phyloP scores from a whole-genome alignment of 2,329 filamentous ascomycete genomes.

The Xylaria multiplex region DNA sequence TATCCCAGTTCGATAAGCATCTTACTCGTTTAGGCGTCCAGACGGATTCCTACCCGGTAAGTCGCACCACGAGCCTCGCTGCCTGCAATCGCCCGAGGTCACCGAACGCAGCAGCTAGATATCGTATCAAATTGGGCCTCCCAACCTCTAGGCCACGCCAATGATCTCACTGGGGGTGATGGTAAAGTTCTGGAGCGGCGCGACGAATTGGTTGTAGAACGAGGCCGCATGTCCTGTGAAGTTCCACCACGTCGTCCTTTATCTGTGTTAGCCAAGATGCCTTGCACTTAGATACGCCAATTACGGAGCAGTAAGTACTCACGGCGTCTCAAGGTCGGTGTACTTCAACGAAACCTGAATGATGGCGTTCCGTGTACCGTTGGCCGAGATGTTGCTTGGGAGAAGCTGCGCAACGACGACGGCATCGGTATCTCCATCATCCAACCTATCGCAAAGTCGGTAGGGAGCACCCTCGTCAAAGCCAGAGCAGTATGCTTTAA shows the following conservation, averaged over 20 bases:
- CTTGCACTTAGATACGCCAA: conserved; percentile 15
- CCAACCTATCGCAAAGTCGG: conserved; percentile 41
- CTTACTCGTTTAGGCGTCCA: conserved; percentile 34
- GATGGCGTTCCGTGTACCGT: conserved; percentile 37
- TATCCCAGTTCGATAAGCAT: conserved; percentile 17
- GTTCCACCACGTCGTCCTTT: conserved; percentile 49
- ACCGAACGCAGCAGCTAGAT: conserved; percentile 13
- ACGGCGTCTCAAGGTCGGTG: conserved; percentile 44
- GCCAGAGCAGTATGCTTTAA: conserved; percentile 49
- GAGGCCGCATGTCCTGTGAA: conserved; percentile 47
- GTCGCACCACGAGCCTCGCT: conserved; percentile 31
- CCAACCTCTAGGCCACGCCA: conserved; percentile 43
- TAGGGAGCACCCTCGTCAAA: conserved; percentile 45
- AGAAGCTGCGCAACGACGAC: conserved; percentile 48
- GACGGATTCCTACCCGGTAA: conserved; percentile 22
- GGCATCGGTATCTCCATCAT: conserved; percentile 40
- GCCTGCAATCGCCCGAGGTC: conserved; percentile 30
- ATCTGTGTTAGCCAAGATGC: conserved; percentile 31
- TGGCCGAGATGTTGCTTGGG: conserved; percentile 36
- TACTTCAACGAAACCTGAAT: conserved; percentile 49
- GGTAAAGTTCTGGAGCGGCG: conserved; percentile 45
- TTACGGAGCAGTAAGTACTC: conserved; percentile 37
- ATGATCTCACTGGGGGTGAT: conserved; percentile 46
- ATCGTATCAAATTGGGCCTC: conserved; percentile 17
- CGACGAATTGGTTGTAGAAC: conserved; percentile 44